Conservation (phyloP, 768 basidiomycete species). For the Albatrellus ellisii region DNA sequence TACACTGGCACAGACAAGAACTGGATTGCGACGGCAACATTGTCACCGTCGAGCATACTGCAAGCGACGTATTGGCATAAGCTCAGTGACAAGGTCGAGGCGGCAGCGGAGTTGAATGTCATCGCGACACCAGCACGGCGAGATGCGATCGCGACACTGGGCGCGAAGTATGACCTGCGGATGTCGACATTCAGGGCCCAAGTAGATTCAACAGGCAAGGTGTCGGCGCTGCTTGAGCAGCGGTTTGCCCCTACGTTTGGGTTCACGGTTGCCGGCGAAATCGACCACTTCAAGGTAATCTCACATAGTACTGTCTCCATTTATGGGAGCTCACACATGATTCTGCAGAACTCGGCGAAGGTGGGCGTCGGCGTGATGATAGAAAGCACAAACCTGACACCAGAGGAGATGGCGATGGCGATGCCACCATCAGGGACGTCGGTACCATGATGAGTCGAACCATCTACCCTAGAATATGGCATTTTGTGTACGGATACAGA, state of each 20-base stretch:
- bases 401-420: constrained; percentile 60
- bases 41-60: constrained; percentile 71
- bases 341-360: constrained; percentile 72
- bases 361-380: constrained; percentile 98
- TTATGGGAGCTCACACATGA: not conserved
- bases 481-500: too few relatives aligned
- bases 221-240: constrained; percentile 90
- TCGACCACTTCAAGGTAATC: constrained; percentile 93
- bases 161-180: constrained; percentile 94
- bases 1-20: constrained; percentile 55
- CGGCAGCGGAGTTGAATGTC: constrained; percentile 87
- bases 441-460: too few relatives aligned
- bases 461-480: constrained; percentile 14
- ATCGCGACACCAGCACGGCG: constrained; percentile 68
- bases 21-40: constrained; percentile 90
- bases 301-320: not conserved
- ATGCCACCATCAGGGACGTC: constrained; percentile 18
- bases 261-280: constrained; percentile 91
- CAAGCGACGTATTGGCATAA: constrained; percentile 97
- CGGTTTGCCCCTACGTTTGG: constrained; percentile 91
- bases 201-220: constrained; percentile 89
- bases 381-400: constrained; percentile 70
- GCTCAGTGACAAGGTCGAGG: constrained; percentile 89
- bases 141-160: constrained; percentile 87
- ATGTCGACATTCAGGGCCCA: constrained; percentile 92